Conservation (phyloP, 139 green algal genomes). For the Astrephomene gubernaculifera region DNA sequence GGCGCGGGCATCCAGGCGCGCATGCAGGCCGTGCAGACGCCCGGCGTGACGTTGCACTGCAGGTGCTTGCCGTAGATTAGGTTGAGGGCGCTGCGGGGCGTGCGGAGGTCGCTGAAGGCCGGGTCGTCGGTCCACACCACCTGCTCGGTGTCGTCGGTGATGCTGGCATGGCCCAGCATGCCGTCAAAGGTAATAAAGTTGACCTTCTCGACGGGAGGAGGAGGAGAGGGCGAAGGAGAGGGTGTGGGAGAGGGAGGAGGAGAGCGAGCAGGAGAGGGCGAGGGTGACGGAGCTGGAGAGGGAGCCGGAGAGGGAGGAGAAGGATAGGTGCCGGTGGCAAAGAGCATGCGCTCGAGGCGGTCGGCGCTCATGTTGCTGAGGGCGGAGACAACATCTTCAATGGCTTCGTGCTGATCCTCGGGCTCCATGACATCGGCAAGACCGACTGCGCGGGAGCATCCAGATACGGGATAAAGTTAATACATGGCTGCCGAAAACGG, state of each 20-base stretch:
- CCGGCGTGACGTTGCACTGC: not conserved
- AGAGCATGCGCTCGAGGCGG: constrained; percentile 9
- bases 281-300: not conserved
- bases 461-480: too few species aligned
- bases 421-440: not conserved
- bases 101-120: not conserved
- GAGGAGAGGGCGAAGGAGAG: not conserved
- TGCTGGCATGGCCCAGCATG: not conserved
- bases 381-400: constrained; percentile 1
- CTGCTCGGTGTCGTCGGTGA: not conserved
- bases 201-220: not conserved
- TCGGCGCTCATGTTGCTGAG: not conserved
- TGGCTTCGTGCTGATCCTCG: not conserved
- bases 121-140: constrained; percentile 26
- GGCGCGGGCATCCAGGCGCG: not conserved
- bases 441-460: too few species aligned
- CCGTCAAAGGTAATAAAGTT: not conserved
- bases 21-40: not conserved
- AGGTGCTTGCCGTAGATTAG: not conserved
- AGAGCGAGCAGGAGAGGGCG: not conserved
- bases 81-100: constrained; percentile 23
- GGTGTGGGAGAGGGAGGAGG: constrained; percentile 1
- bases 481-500: not conserved
- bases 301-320: constrained; percentile 8
- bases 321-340: not conserved